phyloP scores from a whole-genome alignment of 495 filamentous ascomycete genomes.

The Hypoxylon crocopeplum region DNA sequence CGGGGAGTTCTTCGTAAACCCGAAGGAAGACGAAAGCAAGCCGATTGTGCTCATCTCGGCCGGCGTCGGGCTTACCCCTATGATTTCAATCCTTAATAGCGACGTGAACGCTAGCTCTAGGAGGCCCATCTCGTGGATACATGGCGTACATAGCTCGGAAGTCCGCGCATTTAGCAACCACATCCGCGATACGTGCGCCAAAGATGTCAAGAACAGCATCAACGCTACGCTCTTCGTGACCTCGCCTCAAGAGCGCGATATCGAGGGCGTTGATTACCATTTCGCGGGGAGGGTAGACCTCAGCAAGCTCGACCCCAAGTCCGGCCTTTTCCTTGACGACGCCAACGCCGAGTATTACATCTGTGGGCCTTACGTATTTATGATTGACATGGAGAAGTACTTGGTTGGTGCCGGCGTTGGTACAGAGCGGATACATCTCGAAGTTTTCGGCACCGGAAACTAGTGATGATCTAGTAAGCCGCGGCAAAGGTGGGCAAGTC shows the following conservation, averaged over 20 bases:
- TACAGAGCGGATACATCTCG: slow-evolving; percentile 64
- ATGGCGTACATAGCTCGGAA: slow-evolving; percentile 59
- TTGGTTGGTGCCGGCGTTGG: slow-evolving; percentile 61
- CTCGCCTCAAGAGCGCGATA: slow-evolving; percentile 50
- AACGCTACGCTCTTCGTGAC: slow-evolving; percentile 51
- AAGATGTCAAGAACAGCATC: slow-evolving; percentile 45
- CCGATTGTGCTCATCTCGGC: slow-evolving; percentile 74
- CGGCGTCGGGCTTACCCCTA: slow-evolving; percentile 72
- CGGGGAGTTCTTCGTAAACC: slow-evolving; percentile 72
- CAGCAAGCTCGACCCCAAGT: slow-evolving; percentile 53
- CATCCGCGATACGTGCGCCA: slow-evolving; percentile 50
- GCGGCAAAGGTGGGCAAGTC: not conserved
- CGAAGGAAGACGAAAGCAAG: slow-evolving; percentile 42
- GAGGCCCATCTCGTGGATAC: slow-evolving; percentile 66
- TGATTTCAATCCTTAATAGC: slow-evolving; percentile 72
- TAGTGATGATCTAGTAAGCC: slow-evolving; percentile 6
- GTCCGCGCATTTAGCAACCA: slow-evolving; percentile 61
- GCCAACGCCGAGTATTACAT: slow-evolving; percentile 67
- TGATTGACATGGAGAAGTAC: slow-evolving; percentile 59
- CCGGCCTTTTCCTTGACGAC: slow-evolving; percentile 62
- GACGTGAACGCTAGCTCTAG: slow-evolving; percentile 49
- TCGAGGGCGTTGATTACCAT: slow-evolving; percentile 62
- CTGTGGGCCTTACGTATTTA: slow-evolving; percentile 73
- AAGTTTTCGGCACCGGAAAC: slow-evolving; percentile 71
- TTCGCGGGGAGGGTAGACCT: slow-evolving; percentile 63